phyloP scores from a whole-genome alignment of 768 basidiomycete genomes.

The Chalciporus chontae region DNA sequence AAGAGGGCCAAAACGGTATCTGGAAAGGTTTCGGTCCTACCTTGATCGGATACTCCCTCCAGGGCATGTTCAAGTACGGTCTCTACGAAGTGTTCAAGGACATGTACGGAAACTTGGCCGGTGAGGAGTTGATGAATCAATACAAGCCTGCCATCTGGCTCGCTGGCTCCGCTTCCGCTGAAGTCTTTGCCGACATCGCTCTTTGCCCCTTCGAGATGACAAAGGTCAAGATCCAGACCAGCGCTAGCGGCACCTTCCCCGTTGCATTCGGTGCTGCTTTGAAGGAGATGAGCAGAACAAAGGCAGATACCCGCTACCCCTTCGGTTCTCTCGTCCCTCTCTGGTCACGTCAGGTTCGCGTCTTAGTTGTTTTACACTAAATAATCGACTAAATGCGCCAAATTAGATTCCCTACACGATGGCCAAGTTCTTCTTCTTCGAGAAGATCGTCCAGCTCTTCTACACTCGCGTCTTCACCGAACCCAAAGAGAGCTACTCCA shows the following conservation, averaged over 20 bases:
- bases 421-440: slow-evolving; percentile 98
- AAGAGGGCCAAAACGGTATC: slow-evolving; percentile 82
- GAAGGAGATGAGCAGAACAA: slow-evolving; percentile 63
- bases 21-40: slow-evolving; percentile 96
- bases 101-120: slow-evolving; percentile 82
- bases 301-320: slow-evolving; percentile 73
- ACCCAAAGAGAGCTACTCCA: slow-evolving; percentile 75
- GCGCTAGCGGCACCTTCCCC: slow-evolving; percentile 72
- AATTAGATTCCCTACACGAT: slow-evolving; percentile 92
- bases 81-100: slow-evolving; percentile 98
- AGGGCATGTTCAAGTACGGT: slow-evolving; percentile 99
- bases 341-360: slow-evolving; percentile 81
- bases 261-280: slow-evolving; percentile 68
- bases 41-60: slow-evolving; percentile 88
- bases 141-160: slow-evolving; percentile 93
- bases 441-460: slow-evolving; percentile 83
- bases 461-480: slow-evolving; percentile 82
- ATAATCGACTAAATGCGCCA: background rate
- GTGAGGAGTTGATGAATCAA: slow-evolving; percentile 72
- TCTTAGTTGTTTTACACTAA: background rate
- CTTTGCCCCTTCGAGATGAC: slow-evolving; percentile 95
- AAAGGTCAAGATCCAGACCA: slow-evolving; percentile 89
- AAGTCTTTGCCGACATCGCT: slow-evolving; percentile 94
- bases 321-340: slow-evolving; percentile 83
- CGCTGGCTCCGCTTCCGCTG: slow-evolving; percentile 89